These are phyloP conservation scores for Nitzschia sp. DNA, from an alignment of 108 stramenopile species.

Conservation along the genomic window DNA sequence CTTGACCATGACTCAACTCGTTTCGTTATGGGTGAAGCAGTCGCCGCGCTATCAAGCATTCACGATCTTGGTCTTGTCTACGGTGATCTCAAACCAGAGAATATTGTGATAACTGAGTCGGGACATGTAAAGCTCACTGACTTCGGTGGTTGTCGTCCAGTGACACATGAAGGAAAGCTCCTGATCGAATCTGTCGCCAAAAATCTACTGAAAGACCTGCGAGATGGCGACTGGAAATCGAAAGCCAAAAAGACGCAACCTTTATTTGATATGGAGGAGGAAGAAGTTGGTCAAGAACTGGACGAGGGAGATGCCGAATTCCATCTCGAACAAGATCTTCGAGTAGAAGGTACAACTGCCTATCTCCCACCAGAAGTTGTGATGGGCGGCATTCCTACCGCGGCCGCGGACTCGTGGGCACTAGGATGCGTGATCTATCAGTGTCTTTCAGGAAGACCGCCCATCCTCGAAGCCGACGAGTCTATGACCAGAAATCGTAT, in stretches of 20 bases:
- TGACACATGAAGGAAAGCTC: slow-evolving; percentile 67
- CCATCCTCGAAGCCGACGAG: slow-evolving; percentile 84
- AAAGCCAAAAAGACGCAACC: slow-evolving; percentile 14
- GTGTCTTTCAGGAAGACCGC: slow-evolving; percentile 90
- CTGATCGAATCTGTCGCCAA: slow-evolving; percentile 39
- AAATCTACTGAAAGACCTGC: slow-evolving; percentile 62
- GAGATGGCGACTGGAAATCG: slow-evolving; percentile 91
- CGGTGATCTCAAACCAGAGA: slow-evolving; percentile 94
- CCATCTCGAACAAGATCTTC: slow-evolving; percentile 58
- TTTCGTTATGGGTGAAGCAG: slow-evolving; percentile 90
- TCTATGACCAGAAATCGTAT: slow-evolving; percentile 68
- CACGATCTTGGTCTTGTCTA: slow-evolving; percentile 87
- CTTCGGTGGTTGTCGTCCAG: slow-evolving; percentile 93
- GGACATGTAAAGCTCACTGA: slow-evolving; percentile 97
- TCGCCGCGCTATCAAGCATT: slow-evolving; percentile 87
- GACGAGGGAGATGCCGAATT: slow-evolving; percentile 3
- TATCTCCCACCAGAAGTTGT: slow-evolving; percentile 98
- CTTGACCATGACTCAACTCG: slow-evolving; percentile 85
- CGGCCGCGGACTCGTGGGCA: slow-evolving; percentile 93
- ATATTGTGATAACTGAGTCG: slow-evolving; percentile 91
- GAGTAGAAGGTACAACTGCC: slow-evolving; percentile 95
- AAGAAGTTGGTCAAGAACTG: slow-evolving; percentile 16
- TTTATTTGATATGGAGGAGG: slow-evolving; percentile 21
- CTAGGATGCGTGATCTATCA: slow-evolving; percentile 95
- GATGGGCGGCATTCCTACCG: slow-evolving; percentile 68